Conservation (phyloP, 129 eudicot species). For the Centrapalus pauciflorus region DNA sequence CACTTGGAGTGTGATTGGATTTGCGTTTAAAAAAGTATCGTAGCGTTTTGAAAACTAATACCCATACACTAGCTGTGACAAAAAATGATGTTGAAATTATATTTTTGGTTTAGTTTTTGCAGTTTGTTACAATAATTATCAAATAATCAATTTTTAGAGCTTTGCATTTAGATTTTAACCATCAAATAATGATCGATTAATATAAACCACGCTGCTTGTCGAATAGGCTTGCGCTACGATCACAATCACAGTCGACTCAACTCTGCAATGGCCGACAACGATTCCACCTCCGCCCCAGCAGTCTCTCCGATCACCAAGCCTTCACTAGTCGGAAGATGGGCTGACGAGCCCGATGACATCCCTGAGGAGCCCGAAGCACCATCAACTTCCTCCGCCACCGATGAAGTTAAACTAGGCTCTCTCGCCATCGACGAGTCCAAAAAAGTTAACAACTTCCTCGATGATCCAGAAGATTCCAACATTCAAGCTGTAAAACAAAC, state of each 20-base stretch:
- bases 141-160: too few relatives aligned
- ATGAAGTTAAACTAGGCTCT: conserved; percentile 20
- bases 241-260: conserved; percentile 3
- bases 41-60: too few relatives aligned
- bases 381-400: conserved; percentile 14
- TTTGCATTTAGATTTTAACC: too few relatives aligned
- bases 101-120: too few relatives aligned
- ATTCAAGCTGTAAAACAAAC: conserved; percentile 51
- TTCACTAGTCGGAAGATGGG: conserved; percentile 37
- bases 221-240: background rate
- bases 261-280: conserved; percentile 28
- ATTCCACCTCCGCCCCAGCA: background rate
- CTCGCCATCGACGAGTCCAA: conserved; percentile 35
- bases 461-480: conserved; percentile 63
- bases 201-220: background rate
- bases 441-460: conserved; percentile 32
- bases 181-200: too few relatives aligned
- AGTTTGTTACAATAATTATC: too few relatives aligned
- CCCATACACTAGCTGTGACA: too few relatives aligned
- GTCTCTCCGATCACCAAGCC: conserved; percentile 17
- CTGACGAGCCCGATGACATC: conserved; percentile 44
- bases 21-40: too few relatives aligned
- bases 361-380: conserved; percentile 11
- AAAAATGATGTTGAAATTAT: too few relatives aligned
- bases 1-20: too few relatives aligned